Conservation (phyloP, 441 rosid genomes). For the Omphalea diandra region DNA sequence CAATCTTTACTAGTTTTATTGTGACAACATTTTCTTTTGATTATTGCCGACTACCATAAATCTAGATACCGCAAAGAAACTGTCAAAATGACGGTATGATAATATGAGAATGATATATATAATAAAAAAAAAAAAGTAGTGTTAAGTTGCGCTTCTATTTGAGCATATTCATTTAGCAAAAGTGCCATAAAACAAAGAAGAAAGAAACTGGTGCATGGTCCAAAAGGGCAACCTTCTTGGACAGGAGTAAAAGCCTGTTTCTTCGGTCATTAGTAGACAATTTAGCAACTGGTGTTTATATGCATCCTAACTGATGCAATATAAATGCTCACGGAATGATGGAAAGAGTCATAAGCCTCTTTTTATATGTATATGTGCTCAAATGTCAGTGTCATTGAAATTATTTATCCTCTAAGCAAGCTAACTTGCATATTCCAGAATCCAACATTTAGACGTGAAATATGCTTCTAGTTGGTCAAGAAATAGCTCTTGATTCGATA, state of each 20-base stretch:
- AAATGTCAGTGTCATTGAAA: not conserved
- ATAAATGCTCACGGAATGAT: not conserved
- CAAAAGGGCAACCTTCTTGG: conserved; percentile 15
- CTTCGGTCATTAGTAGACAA: not conserved
- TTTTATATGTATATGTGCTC: conserved; percentile 6
- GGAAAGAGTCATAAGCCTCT: not conserved
- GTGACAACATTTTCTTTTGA: not conserved
- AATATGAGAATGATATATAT: not conserved
- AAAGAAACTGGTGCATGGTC: conserved; percentile 12
- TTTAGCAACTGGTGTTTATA: conserved; percentile 7
- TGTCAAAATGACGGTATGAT: conserved; percentile 11
- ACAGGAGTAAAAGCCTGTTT: conserved; percentile 4
- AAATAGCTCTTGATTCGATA: conserved; percentile 13
- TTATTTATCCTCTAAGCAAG: not conserved
- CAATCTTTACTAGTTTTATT: conserved; percentile 7
- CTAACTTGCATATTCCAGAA: not conserved
- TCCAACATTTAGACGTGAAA: not conserved
- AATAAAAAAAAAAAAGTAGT: not conserved
- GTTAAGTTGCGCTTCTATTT: not conserved
- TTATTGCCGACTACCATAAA: conserved; percentile 22
- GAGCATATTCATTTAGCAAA: conserved; percentile 3
- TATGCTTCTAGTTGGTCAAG: not conserved
- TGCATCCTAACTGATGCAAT: not conserved
- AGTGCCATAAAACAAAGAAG: conserved; percentile 24
- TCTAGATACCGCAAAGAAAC: not conserved